Evolutionary conservation across 495 filamentous ascomycete genomes (phyloP).

Genomic region (Bacidia gigantensis): DNA sequence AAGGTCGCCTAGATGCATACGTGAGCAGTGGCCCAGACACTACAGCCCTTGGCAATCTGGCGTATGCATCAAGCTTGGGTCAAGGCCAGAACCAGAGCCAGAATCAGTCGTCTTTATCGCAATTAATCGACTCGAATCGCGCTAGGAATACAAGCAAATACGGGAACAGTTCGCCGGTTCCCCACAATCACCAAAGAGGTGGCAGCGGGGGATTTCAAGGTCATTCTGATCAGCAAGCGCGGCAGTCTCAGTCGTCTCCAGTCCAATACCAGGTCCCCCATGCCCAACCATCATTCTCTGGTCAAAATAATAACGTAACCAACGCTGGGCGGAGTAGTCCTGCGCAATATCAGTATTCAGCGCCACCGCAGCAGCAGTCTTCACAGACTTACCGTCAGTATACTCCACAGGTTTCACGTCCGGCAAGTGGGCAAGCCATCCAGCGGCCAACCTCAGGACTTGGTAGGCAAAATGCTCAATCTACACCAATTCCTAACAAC

Average conservation of each 20-base stretch:
- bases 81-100: conserved; percentile 1
- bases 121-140: conserved; percentile 12
- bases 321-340: conserved; percentile 3
- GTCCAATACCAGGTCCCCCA: not conserved
- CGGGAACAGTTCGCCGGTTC: not conserved
- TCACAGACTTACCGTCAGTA: conserved; percentile 1
- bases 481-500: not conserved
- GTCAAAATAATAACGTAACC: not conserved
- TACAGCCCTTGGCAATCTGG: conserved; percentile 17
- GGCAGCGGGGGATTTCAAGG: not conserved
- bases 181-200: not conserved
- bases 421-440: conserved; percentile 12
- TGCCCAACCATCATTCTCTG: not conserved
- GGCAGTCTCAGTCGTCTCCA: not conserved
- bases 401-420: conserved; percentile 3
- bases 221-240: not conserved
- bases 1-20: not conserved
- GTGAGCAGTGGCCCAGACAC: conserved; percentile 8
- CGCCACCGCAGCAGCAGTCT: not conserved
- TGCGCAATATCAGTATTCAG: conserved; percentile 4
- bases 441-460: not conserved
- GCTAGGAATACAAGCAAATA: conserved; percentile 3
- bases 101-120: conserved; percentile 3
- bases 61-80: conserved; percentile 19
- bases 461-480: conserved; percentile 2